A percentile compares a stretch with the other conserved stretches of the same genome.
Conservation (phyloP, 495 filamentous ascomycete genomes). For the Podospora tetraspora region DNA sequence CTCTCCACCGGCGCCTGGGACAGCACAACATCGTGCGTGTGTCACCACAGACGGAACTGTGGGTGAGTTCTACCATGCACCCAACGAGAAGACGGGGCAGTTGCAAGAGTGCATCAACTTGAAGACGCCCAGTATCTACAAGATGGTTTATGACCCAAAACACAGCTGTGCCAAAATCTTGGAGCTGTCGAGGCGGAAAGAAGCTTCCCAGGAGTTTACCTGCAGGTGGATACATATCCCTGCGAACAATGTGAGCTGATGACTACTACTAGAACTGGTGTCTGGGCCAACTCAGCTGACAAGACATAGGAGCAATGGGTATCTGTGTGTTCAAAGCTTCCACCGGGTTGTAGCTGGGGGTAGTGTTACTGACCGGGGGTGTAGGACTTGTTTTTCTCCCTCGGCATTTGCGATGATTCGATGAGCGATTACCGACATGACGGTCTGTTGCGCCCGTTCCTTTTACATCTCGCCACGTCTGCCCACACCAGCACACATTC, state of each 20-base stretch:
- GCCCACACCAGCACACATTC: too few relatives aligned
- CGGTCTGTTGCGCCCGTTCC: not conserved
- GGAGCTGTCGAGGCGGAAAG: too few relatives aligned
- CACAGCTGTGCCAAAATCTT: too few relatives aligned
- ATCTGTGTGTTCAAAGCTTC: not conserved
- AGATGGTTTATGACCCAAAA: conserved; percentile 18
- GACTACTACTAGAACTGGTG: too few relatives aligned
- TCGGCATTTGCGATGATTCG: conserved; percentile 12
- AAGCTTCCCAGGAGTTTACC: conserved; percentile 8
- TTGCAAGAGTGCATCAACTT: conserved; percentile 13
- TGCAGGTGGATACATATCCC: conserved; percentile 18
- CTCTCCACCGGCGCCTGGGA: too few relatives aligned
- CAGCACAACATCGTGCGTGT: not conserved
- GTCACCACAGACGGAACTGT: conserved; percentile 3
- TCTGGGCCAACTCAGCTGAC: too few relatives aligned
- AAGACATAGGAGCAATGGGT: conserved; percentile 13
- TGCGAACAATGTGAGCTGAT: conserved; percentile 11
- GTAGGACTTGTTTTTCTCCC: conserved; percentile 14
- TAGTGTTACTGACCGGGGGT: not conserved
- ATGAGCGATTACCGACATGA: conserved; percentile 13
- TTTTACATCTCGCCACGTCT: not conserved
- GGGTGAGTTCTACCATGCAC: conserved; percentile 15
- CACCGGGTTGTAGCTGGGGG: too few relatives aligned
- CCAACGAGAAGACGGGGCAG: not conserved
- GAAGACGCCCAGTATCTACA: conserved; percentile 12